Conservation (phyloP, 345 rosid species). For the Citrus inodora region DNA sequence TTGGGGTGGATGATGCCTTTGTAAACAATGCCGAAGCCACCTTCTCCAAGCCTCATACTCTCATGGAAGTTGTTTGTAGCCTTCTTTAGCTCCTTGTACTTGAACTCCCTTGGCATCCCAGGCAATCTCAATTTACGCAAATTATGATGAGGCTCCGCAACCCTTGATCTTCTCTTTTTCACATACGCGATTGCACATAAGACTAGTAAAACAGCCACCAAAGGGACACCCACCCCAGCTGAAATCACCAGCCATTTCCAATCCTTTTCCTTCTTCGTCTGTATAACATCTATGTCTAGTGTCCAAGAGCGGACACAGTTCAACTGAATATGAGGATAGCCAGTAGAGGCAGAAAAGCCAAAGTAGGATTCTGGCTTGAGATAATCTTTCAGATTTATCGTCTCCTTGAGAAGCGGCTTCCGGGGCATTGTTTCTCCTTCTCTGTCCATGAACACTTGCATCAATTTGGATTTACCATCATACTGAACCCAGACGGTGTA, state of each 20-base stretch:
- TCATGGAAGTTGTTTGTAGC: constrained; percentile 37
- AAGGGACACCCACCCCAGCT: constrained; percentile 19
- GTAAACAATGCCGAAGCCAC: constrained; percentile 51
- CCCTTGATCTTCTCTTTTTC: constrained; percentile 4
- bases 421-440: constrained; percentile 1
- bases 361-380: constrained; percentile 37
- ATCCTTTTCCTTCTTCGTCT: not conserved
- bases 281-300: constrained; percentile 21
- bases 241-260: constrained; percentile 12
- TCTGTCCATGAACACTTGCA: constrained; percentile 33
- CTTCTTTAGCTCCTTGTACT: constrained; percentile 35
- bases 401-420: constrained; percentile 20
- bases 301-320: constrained; percentile 42
- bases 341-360: constrained; percentile 49
- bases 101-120: constrained; percentile 42
- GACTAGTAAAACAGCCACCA: not conserved
- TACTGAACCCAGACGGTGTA: constrained; percentile 41
- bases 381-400: constrained; percentile 23
- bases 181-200: not conserved
- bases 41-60: constrained; percentile 43
- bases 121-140: constrained; percentile 30
- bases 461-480: constrained; percentile 18
- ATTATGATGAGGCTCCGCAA: not conserved
- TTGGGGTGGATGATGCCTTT: constrained; percentile 26
- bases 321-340: constrained; percentile 29